Base-by-base conservation (phyloP, 2,329 filamentous ascomycete species). In the Fusarium dimerum region DNA sequence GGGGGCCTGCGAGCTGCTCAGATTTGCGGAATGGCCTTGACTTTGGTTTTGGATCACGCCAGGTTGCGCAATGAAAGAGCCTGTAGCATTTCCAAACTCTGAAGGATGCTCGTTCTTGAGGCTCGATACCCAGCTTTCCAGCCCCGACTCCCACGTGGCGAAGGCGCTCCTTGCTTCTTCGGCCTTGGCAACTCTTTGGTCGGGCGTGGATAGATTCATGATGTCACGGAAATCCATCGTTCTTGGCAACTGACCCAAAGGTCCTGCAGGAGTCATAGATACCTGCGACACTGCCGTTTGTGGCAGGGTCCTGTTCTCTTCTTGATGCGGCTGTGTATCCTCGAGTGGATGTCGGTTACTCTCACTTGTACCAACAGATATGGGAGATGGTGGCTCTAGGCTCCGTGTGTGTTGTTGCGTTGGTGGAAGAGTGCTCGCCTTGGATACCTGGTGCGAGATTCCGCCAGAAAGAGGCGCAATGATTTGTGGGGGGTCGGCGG, bases 151-250 rank as follows among this genome's bases (percentile, higher is more conserved):
- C 67, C 88, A 84, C 12, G 74, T 70, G 1, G 88, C 86, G 68
- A 92, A 91, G 43, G 88, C 82, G 15, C 82, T 75, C 42, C 90
- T 83, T 0, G 89, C 88, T 52, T 87, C 82, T 52, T 90, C 83
- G 68, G 89, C 96, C 13, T 85, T 86, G 41, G 80, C 76, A 54
- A 94, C 89, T 17, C 92, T 85, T 59, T 94, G 86, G 13, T 78
- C 70, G 0, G 85, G 71, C 2, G 82, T 83, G 15, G 82, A 78
- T 45, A 94, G 78, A 9, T 82, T 84, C 63, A 91, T 78, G 55
- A 97, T 96, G 52, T 96, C 88, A 46, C 86, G 83, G 71, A 95
- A 92, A 2, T 81, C 76, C 57, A 81, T 78, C 38, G 82, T 74
- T 43, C 65, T 64, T 11, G 65, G 57, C 42, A 54, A 51, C 16